Evolutionary conservation across 441 rosid genomes (phyloP), one percentile per base, ranked within the genome.

Genomic region (Eutrema salsugineum): DNA sequence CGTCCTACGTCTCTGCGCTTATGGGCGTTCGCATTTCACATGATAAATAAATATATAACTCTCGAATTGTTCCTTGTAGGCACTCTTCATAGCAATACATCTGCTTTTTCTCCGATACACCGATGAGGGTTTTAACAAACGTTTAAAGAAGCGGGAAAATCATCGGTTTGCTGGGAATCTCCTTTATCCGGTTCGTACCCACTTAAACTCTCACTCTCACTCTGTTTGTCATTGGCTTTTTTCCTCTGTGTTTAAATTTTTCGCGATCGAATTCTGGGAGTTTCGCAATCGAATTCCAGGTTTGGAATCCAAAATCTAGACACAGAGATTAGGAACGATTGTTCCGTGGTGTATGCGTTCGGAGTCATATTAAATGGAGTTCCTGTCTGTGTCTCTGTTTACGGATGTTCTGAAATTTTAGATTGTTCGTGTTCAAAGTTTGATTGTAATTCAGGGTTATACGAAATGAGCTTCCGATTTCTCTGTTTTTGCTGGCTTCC

Each of bases 1-100:
- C 2, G 49, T 39, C 43, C 33, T 49, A 44, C 73, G 51, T 55
- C 65, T 68, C 65, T 68, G 33, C 5, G 62, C 39, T 50, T 16
- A 40, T 40, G 28, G 22, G 62, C 22, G 11, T 11, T 47, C 15
- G 20, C 11, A 14, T 14, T 36, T 71, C 33, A 22, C 46, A 49
- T 15, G 14, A 56, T 33, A 68, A 10, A 20, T 58, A 57, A 10
- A 20, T 58, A 57, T 48, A 48, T 30, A 32, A 48, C 27, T 65
- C 68, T 8, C 12, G 3, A 66, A n/a, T 40, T 4, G 11, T 38
- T 63, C 24, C 48, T 49, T 28, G 32, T 47, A 44, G 10, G 10
- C 66, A 15, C 39, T 24, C 27, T 15, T 15, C 8, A 35, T 38
- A 28, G 24, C 40, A 15, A 5, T 16, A 16, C 54, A 44, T 6